Percentiles rank a stretch among this genome's conserved stretches.
Conservation (phyloP, 208 protist genomes). For the Angomonas deanei region DNA sequence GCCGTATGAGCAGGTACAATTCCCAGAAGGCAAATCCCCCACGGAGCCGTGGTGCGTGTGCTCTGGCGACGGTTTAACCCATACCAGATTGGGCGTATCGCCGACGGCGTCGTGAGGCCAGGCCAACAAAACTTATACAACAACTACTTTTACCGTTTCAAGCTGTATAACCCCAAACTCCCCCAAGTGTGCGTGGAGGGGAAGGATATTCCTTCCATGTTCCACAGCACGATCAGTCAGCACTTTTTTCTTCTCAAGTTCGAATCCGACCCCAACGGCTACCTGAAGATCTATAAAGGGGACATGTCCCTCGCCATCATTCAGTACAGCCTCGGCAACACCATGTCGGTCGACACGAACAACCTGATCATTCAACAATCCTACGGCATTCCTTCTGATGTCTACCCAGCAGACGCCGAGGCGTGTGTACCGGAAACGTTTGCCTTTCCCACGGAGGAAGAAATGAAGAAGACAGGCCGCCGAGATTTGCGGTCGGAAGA, state of each 20-base stretch:
- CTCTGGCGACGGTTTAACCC: slow-evolving; percentile 32
- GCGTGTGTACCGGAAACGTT: slow-evolving; percentile 45
- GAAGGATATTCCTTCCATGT: slow-evolving; percentile 34
- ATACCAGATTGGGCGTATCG: slow-evolving; percentile 36
- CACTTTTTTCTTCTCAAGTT: slow-evolving; percentile 48
- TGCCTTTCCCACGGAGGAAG: slow-evolving; percentile 32
- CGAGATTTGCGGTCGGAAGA: slow-evolving; percentile 67
- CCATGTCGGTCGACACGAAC: slow-evolving; percentile 33
- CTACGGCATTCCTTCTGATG: slow-evolving; percentile 24
- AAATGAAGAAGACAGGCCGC: slow-evolving; percentile 35
- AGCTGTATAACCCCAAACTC: slow-evolving; percentile 42
- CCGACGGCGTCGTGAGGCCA: slow-evolving; percentile 24
- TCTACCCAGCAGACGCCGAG: slow-evolving; percentile 70
- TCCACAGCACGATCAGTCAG: slow-evolving; percentile 26
- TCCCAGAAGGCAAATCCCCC: no score
- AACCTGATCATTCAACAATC: slow-evolving; percentile 43
- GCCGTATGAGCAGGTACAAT: no score
- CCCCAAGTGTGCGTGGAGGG: slow-evolving; percentile 63
- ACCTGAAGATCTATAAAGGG: slow-evolving; percentile 3
- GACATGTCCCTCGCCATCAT: slow-evolving; percentile 28
- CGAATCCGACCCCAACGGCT: slow-evolving; percentile 5
- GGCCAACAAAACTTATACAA: slow-evolving; percentile 18
- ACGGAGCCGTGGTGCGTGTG: slow-evolving; percentile 46
- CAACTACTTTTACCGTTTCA: slow-evolving; percentile 63
- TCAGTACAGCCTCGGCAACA: slow-evolving; percentile 25